Base-by-base conservation (phyloP, 2,329 filamentous ascomycete species). In the Aspergillus oerlinghausenensis region DNA sequence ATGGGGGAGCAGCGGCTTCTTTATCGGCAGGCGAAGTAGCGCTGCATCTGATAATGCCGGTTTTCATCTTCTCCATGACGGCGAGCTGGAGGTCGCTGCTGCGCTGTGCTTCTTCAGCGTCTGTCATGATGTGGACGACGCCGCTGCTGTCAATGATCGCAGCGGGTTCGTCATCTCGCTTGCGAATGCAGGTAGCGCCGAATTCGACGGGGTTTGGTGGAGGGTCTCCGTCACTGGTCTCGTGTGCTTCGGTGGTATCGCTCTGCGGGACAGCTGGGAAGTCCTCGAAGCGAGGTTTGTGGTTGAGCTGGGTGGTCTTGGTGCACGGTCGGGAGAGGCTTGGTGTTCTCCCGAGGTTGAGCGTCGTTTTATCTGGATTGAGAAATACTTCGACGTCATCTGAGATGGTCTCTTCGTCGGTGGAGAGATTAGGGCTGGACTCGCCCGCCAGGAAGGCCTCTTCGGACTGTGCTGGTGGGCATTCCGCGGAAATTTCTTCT, bases 61-160 rank as follows among this genome's bases (percentile, higher is more conserved):
- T 55, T n/a, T 42, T 55, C 67, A 69, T 68, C 50, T 64, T 67
- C 19, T 66, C 63, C 40, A 62, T 56, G 9, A 69, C 67, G 2
- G 66, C 67, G 10, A 63, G 58, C 32, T 65, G 64, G 4, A 69
- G 52, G 28, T 61, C 55, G 4, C 59, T 23, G 6, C 60, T 54
- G 1, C 65, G 63, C 50, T 64, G 56, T 5, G 49, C 51, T 47
- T 65, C 64, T 54, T 68, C 64, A 7, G 52, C 60, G 1, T 57
- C 55, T 1, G 54, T 61, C 42, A 69, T 59, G 45, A 63, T 40
- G 17, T 59, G 66, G 11, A 55, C 55, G 3, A 59, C 23, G 14
- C 67, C 67, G 19, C 59, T 56, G 25, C 49, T 57, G 55, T 69
- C 63, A 23, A 69, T 60, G 19, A 69, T 64, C 10, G 65, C 59